These are phyloP conservation scores for cucumber (Cucumis sativus) DNA, from an alignment of 306 rosid species.

Conservation along the genomic window DNA sequence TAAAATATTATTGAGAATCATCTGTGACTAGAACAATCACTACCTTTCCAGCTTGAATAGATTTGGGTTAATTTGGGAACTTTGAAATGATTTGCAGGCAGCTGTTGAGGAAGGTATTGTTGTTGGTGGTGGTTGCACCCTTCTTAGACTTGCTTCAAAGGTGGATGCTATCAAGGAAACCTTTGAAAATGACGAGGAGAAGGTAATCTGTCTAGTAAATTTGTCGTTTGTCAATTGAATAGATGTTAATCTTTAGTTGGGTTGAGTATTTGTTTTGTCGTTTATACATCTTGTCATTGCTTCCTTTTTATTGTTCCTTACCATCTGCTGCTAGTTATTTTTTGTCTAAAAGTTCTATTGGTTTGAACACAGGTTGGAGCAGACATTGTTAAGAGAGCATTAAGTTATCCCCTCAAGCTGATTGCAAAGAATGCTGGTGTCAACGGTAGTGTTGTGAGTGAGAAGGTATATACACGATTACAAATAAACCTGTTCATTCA, in stretches of 20 bases:
- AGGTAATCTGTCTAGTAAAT: slow-evolving; percentile 27
- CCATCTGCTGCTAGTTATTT: background rate
- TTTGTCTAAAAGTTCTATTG: background rate
- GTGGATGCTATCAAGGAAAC: slow-evolving; percentile 73
- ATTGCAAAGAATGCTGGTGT: slow-evolving; percentile 99
- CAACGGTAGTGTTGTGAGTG: slow-evolving; percentile 96
- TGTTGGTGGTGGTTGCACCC: slow-evolving; percentile 97
- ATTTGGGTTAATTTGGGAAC: background rate
- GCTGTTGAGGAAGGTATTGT: slow-evolving; percentile 99
- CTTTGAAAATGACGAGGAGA: slow-evolving; percentile 86
- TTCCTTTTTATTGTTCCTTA: background rate
- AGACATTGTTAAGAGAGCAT: slow-evolving; percentile 90
- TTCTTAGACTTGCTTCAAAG: slow-evolving; percentile 88
- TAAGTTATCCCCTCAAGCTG: slow-evolving; percentile 81
- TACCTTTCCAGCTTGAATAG: background rate
- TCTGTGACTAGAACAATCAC: background rate
- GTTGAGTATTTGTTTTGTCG: background rate
- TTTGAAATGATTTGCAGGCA: slow-evolving; percentile 39
- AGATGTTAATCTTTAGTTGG: background rate
- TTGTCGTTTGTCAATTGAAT: background rate
- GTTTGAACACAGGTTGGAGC: slow-evolving; percentile 71
- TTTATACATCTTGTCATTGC: background rate
- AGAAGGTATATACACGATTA: slow-evolving; percentile 45
- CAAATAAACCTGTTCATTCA: background rate
- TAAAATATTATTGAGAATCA: background rate